Percentiles rank a stretch among this genome's conserved stretches.
Conservation (phyloP, 2,329 filamentous ascomycete genomes). For the Colletotrichum gloeosporioides region DNA sequence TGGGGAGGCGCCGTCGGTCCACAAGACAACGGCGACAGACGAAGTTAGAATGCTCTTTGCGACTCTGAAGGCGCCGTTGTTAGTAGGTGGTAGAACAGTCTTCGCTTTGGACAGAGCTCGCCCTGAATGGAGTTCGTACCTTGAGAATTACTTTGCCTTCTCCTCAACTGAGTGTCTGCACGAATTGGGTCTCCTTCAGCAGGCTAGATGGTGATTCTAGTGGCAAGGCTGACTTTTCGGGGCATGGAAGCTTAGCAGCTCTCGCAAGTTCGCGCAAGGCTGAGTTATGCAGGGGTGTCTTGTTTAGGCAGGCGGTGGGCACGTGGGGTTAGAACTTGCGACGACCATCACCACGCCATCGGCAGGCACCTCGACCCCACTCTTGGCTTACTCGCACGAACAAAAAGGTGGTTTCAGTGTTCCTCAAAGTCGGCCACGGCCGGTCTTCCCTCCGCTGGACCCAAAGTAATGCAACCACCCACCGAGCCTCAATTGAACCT, state of each 20-base stretch:
- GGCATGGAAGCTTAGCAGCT: constrained; percentile 6
- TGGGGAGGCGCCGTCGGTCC: neutral
- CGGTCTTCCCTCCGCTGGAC: neutral
- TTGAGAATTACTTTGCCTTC: neutral
- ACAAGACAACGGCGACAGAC: neutral
- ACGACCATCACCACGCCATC: neutral
- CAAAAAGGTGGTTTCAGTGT: neutral
- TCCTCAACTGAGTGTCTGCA: neutral
- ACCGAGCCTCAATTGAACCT: neutral
- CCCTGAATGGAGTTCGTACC: neutral
- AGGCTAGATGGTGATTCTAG: neutral
- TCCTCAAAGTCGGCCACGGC: neutral
- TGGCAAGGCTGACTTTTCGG: constrained; percentile 20
- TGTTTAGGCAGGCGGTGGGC: constrained; percentile 5
- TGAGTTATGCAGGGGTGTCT: constrained; percentile 22
- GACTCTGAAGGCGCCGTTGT: neutral
- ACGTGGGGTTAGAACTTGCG: constrained; percentile 9
- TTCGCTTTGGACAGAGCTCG: neutral
- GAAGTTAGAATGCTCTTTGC: neutral
- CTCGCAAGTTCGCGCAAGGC: constrained; percentile 16
- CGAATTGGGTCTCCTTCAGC: constrained; percentile 7
- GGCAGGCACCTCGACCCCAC: neutral
- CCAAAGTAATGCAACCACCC: neutral
- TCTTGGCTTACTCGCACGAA: neutral
- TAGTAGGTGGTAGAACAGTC: neutral